Base-by-base conservation (phyloP, 352 stramenopile species). In the Phytopythium sindhum region DNA sequence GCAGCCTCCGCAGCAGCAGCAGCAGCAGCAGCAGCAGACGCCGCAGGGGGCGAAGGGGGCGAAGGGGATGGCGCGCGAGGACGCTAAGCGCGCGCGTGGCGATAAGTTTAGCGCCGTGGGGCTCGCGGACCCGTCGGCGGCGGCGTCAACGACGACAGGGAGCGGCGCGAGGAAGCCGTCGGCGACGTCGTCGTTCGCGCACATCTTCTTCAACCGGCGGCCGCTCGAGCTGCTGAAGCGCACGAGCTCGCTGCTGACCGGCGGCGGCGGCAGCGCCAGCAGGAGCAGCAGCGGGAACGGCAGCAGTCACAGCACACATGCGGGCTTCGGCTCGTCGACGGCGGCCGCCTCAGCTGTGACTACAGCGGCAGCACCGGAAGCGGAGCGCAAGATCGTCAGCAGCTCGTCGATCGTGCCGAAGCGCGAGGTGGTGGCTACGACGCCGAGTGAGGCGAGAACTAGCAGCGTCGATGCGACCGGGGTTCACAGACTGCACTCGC, bases 121-220 rank as follows among this genome's bases (percentile, higher is more conserved):
- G 24, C 21, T 51, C 55, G 55, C 35, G 35, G 55, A 51, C 24
- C 55, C 62, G 14, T 28, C 59, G 26, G 26, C 44, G 2, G 15
- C 53, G 17, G 28, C 61, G 29, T 44, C 65, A 19, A 44, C 47
- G 4, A 39, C 33, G 33, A 29, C 24, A 7, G 53, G 48, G 4
- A 21, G 50, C 2, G 3, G 57, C 10, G 28, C 33, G 26, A 76
- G 72, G 53, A 77, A 77, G 45, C 65, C 66, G 19, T 70, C 71
- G 14, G 71, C 65, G 2, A 66, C 79, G 26, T 63, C 60, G 7
- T 52, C 57, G 29, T 65, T 69, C 44, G 51, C 57, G 5, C 72
- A 80, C 65, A 74, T 78, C 45, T 83, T 83, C 70, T 83, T 80
- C 62, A 83, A 78, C 45, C 67, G 74, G 42, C 66, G 72, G 54